Evolutionary conservation across 768 basidiomycete genomes (phyloP).

Genomic region (Suillus tomentosus): DNA sequence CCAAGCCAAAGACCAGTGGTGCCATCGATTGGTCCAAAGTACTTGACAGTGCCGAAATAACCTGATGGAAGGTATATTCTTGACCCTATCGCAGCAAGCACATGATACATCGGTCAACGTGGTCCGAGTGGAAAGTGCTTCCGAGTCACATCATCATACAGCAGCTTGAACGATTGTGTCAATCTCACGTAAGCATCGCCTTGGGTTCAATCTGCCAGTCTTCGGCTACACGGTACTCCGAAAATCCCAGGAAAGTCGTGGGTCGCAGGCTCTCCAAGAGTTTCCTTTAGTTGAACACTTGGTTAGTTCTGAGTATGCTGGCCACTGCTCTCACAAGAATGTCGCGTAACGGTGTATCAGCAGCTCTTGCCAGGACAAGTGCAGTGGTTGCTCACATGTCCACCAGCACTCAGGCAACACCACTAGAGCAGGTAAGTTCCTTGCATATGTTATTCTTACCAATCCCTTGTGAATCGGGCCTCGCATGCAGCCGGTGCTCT

Average conservation of each 20-base stretch:
- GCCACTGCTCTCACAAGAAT: slow-evolving; percentile 29
- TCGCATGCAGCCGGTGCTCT: slow-evolving; percentile 54
- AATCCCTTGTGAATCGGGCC: slow-evolving; percentile 3
- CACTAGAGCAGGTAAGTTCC: slow-evolving; percentile 28
- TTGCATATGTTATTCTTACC: neutral
- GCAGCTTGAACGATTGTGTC: neutral
- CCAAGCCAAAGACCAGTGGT: slow-evolving; percentile 84
- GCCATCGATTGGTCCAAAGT: slow-evolving; percentile 61
- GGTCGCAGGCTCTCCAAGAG: neutral
- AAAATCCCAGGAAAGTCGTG: neutral
- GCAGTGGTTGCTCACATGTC: slow-evolving; percentile 40
- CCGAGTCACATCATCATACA: neutral
- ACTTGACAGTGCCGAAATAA: slow-evolving; percentile 70
- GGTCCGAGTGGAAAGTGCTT: neutral
- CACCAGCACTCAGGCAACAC: slow-evolving; percentile 19
- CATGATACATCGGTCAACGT: slow-evolving; percentile 1
- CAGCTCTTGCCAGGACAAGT: slow-evolving; percentile 32
- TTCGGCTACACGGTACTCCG: slow-evolving; percentile 7
- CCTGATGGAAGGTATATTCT: slow-evolving; percentile 54
- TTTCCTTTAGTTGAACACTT: neutral
- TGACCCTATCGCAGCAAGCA: slow-evolving; percentile 36
- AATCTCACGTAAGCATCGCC: slow-evolving; percentile 3
- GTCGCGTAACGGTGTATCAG: slow-evolving; percentile 28
- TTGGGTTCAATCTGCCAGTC: neutral
- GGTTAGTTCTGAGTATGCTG: slow-evolving; percentile 25